A percentile compares a stretch with the other conserved stretches of the same genome.
Conservation (phyloP, 768 basidiomycete species). For the Phlegmacium glaucopus region DNA sequence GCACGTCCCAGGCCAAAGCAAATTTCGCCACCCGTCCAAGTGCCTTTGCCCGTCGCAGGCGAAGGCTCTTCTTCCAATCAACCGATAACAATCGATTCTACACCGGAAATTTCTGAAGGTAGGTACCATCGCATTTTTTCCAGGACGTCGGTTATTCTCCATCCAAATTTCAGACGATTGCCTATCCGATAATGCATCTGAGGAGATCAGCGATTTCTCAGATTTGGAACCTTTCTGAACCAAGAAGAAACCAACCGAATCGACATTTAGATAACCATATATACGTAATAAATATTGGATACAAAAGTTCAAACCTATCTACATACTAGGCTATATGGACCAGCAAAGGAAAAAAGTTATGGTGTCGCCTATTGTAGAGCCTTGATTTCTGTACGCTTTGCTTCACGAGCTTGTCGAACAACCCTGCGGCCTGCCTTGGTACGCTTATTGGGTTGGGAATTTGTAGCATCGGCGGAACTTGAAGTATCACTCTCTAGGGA, state of each 20-base stretch:
- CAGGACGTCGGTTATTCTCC: too few species aligned
- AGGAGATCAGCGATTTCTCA: too few species aligned
- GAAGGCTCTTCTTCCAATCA: neutral
- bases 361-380: too few species aligned
- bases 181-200: too few species aligned
- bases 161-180: too few species aligned
- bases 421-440: slow-evolving; percentile 11
- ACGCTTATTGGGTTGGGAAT: slow-evolving; percentile 2
- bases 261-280: neutral
- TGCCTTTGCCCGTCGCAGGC: neutral
- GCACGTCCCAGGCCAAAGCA: neutral
- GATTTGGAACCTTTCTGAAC: too few species aligned
- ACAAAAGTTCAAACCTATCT: neutral
- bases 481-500: too few species aligned
- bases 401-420: slow-evolving; percentile 1
- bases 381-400: neutral
- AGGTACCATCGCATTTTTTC: too few species aligned
- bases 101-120: too few species aligned
- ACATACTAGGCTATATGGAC: neutral
- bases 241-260: too few species aligned
- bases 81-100: too few species aligned
- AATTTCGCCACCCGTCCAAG: neutral
- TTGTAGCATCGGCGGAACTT: neutral
- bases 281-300: slow-evolving; percentile 4
- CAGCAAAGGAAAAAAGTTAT: too few species aligned